Conservation (phyloP, 1,284 basidiomycete species). For the Ganoderma lingzhi region DNA sequence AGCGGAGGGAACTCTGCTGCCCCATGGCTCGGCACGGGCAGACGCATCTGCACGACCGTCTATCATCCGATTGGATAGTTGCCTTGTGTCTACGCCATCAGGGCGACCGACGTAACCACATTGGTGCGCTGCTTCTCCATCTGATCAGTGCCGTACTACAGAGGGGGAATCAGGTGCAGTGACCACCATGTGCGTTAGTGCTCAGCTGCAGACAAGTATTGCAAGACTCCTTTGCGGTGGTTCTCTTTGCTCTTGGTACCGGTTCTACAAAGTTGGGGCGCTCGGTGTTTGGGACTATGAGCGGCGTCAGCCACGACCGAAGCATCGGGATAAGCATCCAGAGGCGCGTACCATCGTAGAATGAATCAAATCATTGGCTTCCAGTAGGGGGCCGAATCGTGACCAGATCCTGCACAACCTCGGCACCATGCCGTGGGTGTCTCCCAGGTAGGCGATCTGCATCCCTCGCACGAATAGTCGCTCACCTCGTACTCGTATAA, state of each 20-base stretch:
- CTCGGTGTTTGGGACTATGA: background rate
- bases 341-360: background rate
- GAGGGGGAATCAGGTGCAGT: background rate
- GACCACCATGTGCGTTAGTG: background rate
- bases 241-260: background rate
- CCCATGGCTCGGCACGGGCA: background rate
- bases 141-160: background rate
- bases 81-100: background rate
- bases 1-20: background rate
- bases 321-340: background rate
- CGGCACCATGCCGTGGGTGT: background rate
- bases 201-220: background rate
- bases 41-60: background rate
- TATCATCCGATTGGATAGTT: background rate
- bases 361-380: background rate
- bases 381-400: background rate
- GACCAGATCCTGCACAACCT: conserved; percentile 3
- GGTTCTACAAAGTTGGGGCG: background rate
- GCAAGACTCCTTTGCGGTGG: no score
- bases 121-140: conserved; percentile 1
- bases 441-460: background rate
- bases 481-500: conserved; percentile 2
- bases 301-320: background rate
- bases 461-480: background rate
- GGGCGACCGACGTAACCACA: background rate